Base-by-base conservation (phyloP, 768 basidiomycete genomes). In the Calocera cornea region DNA sequence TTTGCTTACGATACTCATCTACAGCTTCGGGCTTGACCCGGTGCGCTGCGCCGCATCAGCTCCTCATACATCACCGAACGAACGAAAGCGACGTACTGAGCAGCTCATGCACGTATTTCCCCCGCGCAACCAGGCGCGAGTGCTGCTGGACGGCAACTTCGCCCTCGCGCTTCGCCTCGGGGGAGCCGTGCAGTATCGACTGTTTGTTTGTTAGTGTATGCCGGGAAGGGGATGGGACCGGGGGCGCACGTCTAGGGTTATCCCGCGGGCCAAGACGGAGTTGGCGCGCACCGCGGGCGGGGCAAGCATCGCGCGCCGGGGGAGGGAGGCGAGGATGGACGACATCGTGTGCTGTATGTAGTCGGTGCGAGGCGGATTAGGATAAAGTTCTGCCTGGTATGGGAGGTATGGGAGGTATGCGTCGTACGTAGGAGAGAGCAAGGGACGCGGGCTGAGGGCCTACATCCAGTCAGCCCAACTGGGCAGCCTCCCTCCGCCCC, bases 151-250 rank as follows among this genome's bases (percentile, higher is more conserved):
- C 78, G 67, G 88, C 87, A 40, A 85, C 77, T 64, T 90, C 89
- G 41, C 92, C 90, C 49, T 87, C 90, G 73, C 83, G 81, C 78
- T 90, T 89, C 50, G 95, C 95, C 73, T 93, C 87, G 54, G 87
- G 86, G 34, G 92, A 94, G n/a, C 97, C 97, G 77, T 98, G 94
- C 68, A 99, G 79, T 66, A 99, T 75, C 22, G 89, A 85, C 92
- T 94, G 68, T 19, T 47, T 47, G 3, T 10, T 10, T 16, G 27
- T 27, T 10, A 60, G 31, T 27, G 14, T 16, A 7, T 33, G 2
- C 24, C 5, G 54, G 5, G 31, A 19, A 2, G 8, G 31, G 19
- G 31, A 27, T 5, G 27, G 31, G 19, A 27, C 2, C 7, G 27
- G 31, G 54, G 31, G 31, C 54, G 54, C 27, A 60, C 54, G 31